A percentile compares a stretch with the other conserved stretches of the same genome.
phyloP scores from a whole-genome alignment of 2,329 filamentous ascomycete species.

The Meredithiella fracta region DNA sequence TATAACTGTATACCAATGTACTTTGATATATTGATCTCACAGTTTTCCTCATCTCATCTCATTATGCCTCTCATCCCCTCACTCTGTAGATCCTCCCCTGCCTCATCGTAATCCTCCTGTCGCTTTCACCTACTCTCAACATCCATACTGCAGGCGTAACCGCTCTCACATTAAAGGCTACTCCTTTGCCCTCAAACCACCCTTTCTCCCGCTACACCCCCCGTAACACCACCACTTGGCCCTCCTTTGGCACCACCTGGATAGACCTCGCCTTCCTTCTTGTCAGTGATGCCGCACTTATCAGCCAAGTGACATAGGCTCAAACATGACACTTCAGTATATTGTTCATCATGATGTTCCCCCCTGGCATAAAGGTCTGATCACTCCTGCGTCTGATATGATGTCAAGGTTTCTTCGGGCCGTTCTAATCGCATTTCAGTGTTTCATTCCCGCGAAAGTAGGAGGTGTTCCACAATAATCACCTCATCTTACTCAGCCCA shows the following conservation, averaged over 20 bases:
- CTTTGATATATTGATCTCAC: no score
- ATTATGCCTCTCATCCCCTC: neutral
- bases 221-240: neutral
- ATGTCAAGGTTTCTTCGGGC: conserved; percentile 6
- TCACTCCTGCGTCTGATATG: conserved; percentile 6
- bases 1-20: no score
- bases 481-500: conserved; percentile 2
- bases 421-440: conserved; percentile 1
- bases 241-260: neutral
- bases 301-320: neutral
- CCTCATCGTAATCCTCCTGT: conserved; percentile 2
- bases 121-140: conserved; percentile 6
- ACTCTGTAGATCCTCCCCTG: neutral
- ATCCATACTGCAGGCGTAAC: conserved; percentile 9
- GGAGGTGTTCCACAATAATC: neutral
- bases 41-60: neutral
- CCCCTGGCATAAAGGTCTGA: neutral
- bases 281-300: neutral
- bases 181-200: neutral
- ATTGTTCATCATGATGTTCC: neutral
- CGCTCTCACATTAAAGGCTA: neutral
- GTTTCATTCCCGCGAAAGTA: neutral
- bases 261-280: neutral
- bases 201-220: neutral
- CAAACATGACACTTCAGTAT: no score